Evolutionary conservation across 1,139 yeast genomes (phyloP).

Genomic region (Taphrina populina): DNA sequence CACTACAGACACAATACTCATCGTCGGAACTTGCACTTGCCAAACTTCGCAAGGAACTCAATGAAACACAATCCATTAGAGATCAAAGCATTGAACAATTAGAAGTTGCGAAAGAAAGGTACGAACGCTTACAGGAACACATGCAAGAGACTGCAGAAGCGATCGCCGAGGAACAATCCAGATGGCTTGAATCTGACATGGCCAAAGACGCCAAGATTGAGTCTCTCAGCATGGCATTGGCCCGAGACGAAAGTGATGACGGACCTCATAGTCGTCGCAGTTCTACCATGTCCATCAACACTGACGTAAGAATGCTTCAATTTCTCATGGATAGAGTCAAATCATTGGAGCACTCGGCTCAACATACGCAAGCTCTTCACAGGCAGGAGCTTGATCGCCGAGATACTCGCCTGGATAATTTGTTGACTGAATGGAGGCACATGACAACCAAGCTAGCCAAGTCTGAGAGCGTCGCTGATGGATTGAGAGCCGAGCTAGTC

Average conservation of each 20-base stretch:
- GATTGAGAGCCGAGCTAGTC: constrained; percentile 12
- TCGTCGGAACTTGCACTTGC: constrained; percentile 2
- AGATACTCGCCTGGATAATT: constrained; percentile 9
- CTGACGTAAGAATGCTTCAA: constrained; percentile 4
- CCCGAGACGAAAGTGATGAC: neutral
- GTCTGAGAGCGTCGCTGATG: constrained; percentile 11
- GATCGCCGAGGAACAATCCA: constrained; percentile 31
- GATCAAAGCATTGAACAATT: neutral
- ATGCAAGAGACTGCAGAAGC: constrained; percentile 21
- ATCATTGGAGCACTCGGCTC: constrained; percentile 6
- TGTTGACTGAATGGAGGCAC: constrained; percentile 20
- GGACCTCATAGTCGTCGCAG: constrained; percentile 1
- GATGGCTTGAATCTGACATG: constrained; percentile 18
- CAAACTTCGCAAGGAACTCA: constrained; percentile 8
- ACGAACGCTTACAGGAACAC: constrained; percentile 12
- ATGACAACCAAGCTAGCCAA: constrained; percentile 10
- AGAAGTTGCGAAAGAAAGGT: neutral
- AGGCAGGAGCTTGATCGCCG: constrained; percentile 14
- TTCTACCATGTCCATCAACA: constrained; percentile 4
- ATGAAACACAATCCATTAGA: neutral
- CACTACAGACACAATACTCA: constrained; percentile 11
- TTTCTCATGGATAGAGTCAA: constrained; percentile 25
- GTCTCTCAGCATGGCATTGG: neutral
- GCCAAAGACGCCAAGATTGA: constrained; percentile 5
- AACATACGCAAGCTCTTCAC: constrained; percentile 9